Conservation (phyloP, 1,139 yeast genomes). For the Zygoascus sp. region DNA sequence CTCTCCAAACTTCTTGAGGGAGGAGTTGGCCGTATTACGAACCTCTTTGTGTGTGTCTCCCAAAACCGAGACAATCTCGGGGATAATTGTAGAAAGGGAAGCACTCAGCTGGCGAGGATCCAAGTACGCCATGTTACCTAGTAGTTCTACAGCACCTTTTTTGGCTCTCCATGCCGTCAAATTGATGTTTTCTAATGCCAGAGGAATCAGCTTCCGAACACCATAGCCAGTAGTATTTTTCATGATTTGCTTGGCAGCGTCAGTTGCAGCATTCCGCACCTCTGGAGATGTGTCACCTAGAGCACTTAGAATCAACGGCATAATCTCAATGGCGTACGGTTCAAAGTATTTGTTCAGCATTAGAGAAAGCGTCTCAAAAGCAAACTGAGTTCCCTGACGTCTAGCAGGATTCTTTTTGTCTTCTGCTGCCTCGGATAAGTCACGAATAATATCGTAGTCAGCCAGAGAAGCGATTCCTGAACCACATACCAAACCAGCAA, state of each 20-base stretch:
- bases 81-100: constrained; percentile 83
- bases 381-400: constrained; percentile 86
- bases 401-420: constrained; percentile 70
- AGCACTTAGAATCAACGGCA: constrained; percentile 74
- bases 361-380: constrained; percentile 78
- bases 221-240: constrained; percentile 88
- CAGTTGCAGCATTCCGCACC: constrained; percentile 84
- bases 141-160: constrained; percentile 91
- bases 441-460: constrained; percentile 70
- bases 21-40: constrained; percentile 86
- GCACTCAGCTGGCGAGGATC: constrained; percentile 93
- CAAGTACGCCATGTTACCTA: constrained; percentile 96
- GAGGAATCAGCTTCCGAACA: constrained; percentile 83
- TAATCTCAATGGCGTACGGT: constrained; percentile 85
- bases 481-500: constrained; percentile 90
- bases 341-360: constrained; percentile 75
- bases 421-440: constrained; percentile 79
- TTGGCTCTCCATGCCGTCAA: constrained; percentile 88
- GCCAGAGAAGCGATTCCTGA: constrained; percentile 74
- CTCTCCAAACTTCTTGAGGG: constrained; percentile 89
- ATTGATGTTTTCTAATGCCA: constrained; percentile 79
- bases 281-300: constrained; percentile 82
- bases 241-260: constrained; percentile 87
- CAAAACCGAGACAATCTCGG: constrained; percentile 91
- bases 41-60: constrained; percentile 97